These are phyloP conservation scores for Primulina huaijiensis DNA, from an alignment of 257 asterid species.

Conservation along the genomic window DNA sequence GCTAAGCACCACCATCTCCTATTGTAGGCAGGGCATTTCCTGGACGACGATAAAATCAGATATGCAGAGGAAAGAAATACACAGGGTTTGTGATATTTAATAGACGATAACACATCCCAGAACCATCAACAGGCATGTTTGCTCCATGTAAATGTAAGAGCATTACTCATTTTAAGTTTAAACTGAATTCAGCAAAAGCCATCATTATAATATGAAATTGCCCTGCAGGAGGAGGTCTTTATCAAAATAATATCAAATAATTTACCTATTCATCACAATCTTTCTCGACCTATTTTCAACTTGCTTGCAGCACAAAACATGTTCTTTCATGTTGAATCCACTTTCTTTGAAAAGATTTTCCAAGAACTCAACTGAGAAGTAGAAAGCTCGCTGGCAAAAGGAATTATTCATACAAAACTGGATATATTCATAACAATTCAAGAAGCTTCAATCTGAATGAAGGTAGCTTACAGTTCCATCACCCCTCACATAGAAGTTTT, in stretches of 20 bases:
- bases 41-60: slow-evolving; percentile 1
- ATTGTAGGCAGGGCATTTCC: neutral
- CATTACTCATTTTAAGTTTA: neutral
- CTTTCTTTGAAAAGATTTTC: slow-evolving; percentile 57
- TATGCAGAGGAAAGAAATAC: neutral
- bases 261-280: slow-evolving; percentile 82
- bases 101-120: neutral
- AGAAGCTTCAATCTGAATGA: slow-evolving; percentile 19
- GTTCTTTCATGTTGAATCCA: slow-evolving; percentile 73
- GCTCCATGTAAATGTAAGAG: neutral
- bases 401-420: slow-evolving; percentile 25
- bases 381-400: slow-evolving; percentile 82
- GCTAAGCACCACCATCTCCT: neutral
- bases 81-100: neutral
- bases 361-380: slow-evolving; percentile 85
- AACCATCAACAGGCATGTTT: neutral
- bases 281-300: slow-evolving; percentile 91
- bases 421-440: slow-evolving; percentile 10
- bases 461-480: slow-evolving; percentile 89
- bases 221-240: neutral
- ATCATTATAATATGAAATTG: neutral
- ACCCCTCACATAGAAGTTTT: slow-evolving; percentile 94
- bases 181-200: neutral
- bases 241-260: neutral
- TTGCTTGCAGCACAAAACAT: slow-evolving; percentile 83